Percentiles rank a stretch among this genome's conserved stretches.
phyloP scores from a whole-genome alignment of 2,329 filamentous ascomycete genomes.

The Fusarium proliferatum region DNA sequence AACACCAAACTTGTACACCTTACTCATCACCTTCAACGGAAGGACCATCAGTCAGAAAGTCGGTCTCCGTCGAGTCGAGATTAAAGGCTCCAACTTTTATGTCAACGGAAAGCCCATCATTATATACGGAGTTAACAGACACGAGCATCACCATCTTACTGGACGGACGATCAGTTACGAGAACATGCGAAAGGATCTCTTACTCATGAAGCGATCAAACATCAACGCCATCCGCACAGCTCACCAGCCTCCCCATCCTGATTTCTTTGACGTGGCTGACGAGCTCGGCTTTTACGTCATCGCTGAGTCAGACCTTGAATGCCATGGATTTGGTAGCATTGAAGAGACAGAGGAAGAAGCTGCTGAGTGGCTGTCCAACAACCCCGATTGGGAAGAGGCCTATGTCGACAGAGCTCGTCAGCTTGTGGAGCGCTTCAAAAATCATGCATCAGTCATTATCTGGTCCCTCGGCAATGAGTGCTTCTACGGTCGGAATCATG shows the following conservation, averaged over 20 bases:
- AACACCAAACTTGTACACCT: slow-evolving; percentile 69
- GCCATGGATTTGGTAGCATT: slow-evolving; percentile 58
- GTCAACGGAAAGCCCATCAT: slow-evolving; percentile 74
- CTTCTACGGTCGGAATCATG: slow-evolving; percentile 75
- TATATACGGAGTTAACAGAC: slow-evolving; percentile 75
- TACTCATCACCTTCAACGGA: slow-evolving; percentile 52
- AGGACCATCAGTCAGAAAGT: slow-evolving; percentile 63
- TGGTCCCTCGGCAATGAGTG: slow-evolving; percentile 80
- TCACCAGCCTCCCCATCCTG: slow-evolving; percentile 72
- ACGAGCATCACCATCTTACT: slow-evolving; percentile 74
- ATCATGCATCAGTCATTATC: slow-evolving; percentile 74
- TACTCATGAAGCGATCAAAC: slow-evolving; percentile 75
- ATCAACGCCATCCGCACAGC: slow-evolving; percentile 77
- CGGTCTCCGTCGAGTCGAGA: slow-evolving; percentile 72
- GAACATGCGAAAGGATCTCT: slow-evolving; percentile 69
- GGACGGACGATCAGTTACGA: slow-evolving; percentile 71
- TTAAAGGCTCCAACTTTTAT: slow-evolving; percentile 69
- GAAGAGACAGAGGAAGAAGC: slow-evolving; percentile 14
- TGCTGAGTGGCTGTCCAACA: slow-evolving; percentile 61
- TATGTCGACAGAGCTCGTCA: slow-evolving; percentile 75
- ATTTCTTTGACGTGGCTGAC: slow-evolving; percentile 70
- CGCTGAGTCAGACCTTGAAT: slow-evolving; percentile 66
- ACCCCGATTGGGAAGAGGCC: slow-evolving; percentile 69
- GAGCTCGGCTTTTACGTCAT: slow-evolving; percentile 73
- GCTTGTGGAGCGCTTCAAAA: slow-evolving; percentile 68